Conservation (phyloP, 176 grass and related monocot genomes). For the Otatea glauca region DNA sequence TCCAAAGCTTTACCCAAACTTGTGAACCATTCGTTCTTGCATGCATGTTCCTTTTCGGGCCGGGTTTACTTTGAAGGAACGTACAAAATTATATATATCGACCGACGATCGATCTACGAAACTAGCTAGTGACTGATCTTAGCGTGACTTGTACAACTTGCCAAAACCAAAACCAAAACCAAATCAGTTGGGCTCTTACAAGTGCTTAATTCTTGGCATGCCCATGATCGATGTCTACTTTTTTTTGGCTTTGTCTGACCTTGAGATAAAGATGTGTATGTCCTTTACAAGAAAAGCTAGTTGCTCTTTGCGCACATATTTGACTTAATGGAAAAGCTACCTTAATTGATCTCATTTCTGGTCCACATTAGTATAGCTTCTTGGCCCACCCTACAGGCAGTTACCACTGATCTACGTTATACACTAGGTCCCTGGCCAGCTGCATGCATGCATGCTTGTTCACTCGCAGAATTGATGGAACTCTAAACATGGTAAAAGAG, state of each 20-base stretch:
- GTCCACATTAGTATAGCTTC: not conserved
- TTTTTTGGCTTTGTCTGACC: not conserved
- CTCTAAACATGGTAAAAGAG: not conserved
- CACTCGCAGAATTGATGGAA: not conserved
- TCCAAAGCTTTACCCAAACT: not conserved
- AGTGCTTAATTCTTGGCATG: not conserved
- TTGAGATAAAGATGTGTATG: conserved; percentile 31
- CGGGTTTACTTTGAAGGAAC: conserved; percentile 39
- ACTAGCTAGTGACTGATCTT: not conserved
- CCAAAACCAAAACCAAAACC: not conserved
- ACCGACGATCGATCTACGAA: not conserved
- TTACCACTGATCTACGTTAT: not conserved
- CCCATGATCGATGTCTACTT: not conserved
- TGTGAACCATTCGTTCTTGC: not conserved
- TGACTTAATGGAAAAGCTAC: not conserved
- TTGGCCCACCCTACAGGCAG: not conserved
- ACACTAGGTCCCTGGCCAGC: not conserved
- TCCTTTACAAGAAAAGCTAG: conserved; percentile 30
- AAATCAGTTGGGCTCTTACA: conserved; percentile 6
- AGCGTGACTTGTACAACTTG: conserved; percentile 39
- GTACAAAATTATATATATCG: not conserved
- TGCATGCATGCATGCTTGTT: not conserved
- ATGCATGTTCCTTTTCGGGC: not conserved
- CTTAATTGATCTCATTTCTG: not conserved
- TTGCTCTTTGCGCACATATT: not conserved